Base-by-base conservation (phyloP, 768 basidiomycete species). In the Pholiota molesta region DNA sequence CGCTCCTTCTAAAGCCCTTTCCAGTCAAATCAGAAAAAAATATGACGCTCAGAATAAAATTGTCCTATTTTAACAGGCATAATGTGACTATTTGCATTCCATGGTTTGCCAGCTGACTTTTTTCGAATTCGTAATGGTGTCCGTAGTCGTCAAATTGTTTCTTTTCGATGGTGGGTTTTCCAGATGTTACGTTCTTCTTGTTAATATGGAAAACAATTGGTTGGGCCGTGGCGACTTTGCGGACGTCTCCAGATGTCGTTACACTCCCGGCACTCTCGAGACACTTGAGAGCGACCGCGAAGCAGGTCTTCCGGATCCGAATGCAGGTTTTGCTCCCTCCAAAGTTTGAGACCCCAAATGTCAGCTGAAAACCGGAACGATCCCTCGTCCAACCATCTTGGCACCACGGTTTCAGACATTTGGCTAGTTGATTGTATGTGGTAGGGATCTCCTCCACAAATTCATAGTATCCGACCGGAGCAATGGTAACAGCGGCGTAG, bases 31-130 rank as follows among this genome's bases (percentile, higher is more conserved):
- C 26, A 26, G 2, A 26, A 31, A 9, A 6, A 5, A 31, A 3
- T 31, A 31, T 3, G 31, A 31, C 31, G 31, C 31, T 16, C 35
- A 2, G 5, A 37, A 37, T 37, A 37, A 10, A 37, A n/a, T 21
- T 16, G n/a, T 37, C 37, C 21, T 37, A 33, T 10, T n/a, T 14
- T 35, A 19, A 55, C 37, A 55, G 28, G 26, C 37, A 55, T 26
- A 55, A 17, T 16, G 54, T 55, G 7, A 55, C 54, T 16, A 55
- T 6, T 23, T 39, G 54, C 37, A 55, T 31, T 37, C 54, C 54
- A 16, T 55, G 35, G 3, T 55, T 31, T 16, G 54, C 33, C n/a
- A 55, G 54, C 9, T 55, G 31, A 39, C 39, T 40, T 55, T 37
- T 39, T 5, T 31, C 31, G 37, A 55, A 17, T 4, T 29, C 35